Evolutionary conservation across 2,329 filamentous ascomycete genomes (phyloP).

Genomic region (Penicillium sp.): DNA sequence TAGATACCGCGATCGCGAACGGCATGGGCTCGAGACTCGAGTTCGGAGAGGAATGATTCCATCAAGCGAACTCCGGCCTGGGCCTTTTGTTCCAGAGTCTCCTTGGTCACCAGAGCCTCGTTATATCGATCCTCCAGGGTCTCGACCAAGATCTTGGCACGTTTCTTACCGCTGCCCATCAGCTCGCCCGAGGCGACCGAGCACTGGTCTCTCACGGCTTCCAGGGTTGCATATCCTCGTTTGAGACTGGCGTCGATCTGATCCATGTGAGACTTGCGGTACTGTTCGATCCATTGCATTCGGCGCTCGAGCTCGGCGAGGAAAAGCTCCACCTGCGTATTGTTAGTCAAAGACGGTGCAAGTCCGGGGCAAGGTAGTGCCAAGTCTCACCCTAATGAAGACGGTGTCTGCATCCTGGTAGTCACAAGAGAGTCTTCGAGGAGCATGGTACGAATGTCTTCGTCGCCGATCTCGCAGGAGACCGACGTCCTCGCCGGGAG

Average conservation of each 20-base stretch:
- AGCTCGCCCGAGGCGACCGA: conserved; percentile 87
- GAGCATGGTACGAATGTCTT: conserved; percentile 47
- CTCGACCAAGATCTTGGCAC: conserved; percentile 86
- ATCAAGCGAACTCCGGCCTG: conserved; percentile 82
- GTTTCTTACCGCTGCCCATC: conserved; percentile 78
- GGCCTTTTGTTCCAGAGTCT: conserved; percentile 88
- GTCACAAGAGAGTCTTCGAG: conserved; percentile 43
- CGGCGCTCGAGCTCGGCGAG: conserved; percentile 81
- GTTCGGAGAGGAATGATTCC: conserved; percentile 79
- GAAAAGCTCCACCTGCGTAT: conserved; percentile 45
- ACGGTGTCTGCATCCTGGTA: conserved; percentile 46
- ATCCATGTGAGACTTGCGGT: conserved; percentile 76
- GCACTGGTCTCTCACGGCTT: conserved; percentile 83
- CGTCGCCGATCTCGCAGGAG: conserved; percentile 42
- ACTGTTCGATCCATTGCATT: conserved; percentile 83
- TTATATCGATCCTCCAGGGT: conserved; percentile 86
- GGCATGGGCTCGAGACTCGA: conserved; percentile 78
- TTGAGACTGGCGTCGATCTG: conserved; percentile 81
- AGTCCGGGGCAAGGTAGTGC: not conserved
- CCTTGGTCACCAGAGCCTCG: conserved; percentile 77
- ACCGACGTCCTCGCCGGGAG: conserved; percentile 32
- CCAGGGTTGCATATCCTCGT: conserved; percentile 79
- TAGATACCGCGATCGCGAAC: conserved; percentile 74
- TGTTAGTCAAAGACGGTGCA: conserved; percentile 4
- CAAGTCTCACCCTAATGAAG: conserved; percentile 39